Percentiles rank a stretch among this genome's conserved stretches.
Conservation (phyloP, 345 rosid genomes). For the Microcos paniculata region DNA sequence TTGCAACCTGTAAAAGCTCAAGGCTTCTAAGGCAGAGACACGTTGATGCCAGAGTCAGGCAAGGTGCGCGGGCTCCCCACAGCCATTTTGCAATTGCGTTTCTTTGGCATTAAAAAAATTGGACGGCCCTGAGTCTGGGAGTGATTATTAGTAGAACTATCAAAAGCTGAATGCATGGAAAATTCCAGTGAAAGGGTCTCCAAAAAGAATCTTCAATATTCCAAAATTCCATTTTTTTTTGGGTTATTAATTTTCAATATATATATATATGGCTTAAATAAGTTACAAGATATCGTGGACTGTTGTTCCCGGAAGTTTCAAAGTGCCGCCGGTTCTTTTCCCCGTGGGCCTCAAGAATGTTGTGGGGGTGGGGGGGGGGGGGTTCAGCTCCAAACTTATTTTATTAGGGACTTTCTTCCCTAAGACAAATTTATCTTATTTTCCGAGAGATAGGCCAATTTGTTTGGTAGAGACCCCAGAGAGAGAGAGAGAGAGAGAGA, state of each 20-base stretch:
- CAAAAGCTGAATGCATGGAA: neutral
- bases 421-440: neutral
- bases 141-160: neutral
- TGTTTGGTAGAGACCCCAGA: slow-evolving; percentile 5
- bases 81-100: too few relatives aligned
- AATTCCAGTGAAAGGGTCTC: neutral
- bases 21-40: neutral
- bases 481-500: too few relatives aligned
- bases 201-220: slow-evolving; percentile 3
- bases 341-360: slow-evolving; percentile 32
- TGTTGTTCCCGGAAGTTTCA: slow-evolving; percentile 19
- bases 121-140: neutral
- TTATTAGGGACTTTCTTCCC: neutral
- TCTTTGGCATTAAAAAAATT: neutral
- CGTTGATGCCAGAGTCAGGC: neutral
- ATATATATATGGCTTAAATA: too few relatives aligned
- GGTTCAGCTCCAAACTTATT: slow-evolving; percentile 14
- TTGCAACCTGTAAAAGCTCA: neutral
- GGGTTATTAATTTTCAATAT: too few relatives aligned
- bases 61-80: neutral
- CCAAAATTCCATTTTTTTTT: neutral
- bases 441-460: neutral
- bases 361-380: slow-evolving; percentile 28
- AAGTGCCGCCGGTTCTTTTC: slow-evolving; percentile 15
- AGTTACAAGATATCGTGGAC: neutral